phyloP scores from a whole-genome alignment of 2,329 filamentous ascomycete species.

The Colletotrichum eremochloae region DNA sequence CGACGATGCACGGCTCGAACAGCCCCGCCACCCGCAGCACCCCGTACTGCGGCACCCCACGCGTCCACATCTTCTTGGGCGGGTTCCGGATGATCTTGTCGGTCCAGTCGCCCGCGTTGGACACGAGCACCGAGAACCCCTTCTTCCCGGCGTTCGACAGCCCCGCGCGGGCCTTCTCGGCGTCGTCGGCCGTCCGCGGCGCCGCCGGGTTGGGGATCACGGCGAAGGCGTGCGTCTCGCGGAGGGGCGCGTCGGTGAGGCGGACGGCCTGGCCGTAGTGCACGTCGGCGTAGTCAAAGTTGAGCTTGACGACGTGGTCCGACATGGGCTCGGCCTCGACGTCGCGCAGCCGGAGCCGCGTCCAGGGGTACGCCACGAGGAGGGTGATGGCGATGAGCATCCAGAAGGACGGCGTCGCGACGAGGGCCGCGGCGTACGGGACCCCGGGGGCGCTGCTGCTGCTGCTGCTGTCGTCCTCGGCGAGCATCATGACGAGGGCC shows the following conservation, averaged over 20 bases:
- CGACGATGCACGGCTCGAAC: slow-evolving; percentile 74
- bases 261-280: slow-evolving; percentile 69
- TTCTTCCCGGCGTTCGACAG: slow-evolving; percentile 54
- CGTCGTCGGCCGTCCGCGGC: slow-evolving; percentile 16
- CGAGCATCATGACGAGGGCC: slow-evolving; percentile 67
- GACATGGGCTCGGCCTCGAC: slow-evolving; percentile 78
- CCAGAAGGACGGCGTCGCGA: slow-evolving; percentile 70
- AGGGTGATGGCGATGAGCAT: slow-evolving; percentile 73
- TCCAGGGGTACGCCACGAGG: slow-evolving; percentile 79
- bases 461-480: slow-evolving; percentile 53
- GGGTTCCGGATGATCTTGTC: slow-evolving; percentile 71
- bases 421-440: slow-evolving; percentile 53
- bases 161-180: slow-evolving; percentile 27
- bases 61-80: slow-evolving; percentile 74
- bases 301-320: slow-evolving; percentile 77
- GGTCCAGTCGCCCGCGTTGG: slow-evolving; percentile 84
- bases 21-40: slow-evolving; percentile 76
- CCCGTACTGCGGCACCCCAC: slow-evolving; percentile 75
- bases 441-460: slow-evolving; percentile 52
- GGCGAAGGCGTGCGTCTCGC: slow-evolving; percentile 83
- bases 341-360: slow-evolving; percentile 75
- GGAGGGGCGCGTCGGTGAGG: slow-evolving; percentile 72
- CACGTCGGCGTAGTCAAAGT: slow-evolving; percentile 74
- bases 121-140: slow-evolving; percentile 78
- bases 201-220: slow-evolving; percentile 72